Base-by-base conservation (phyloP, 495 filamentous ascomycete species). In the Penicillium canariense region DNA sequence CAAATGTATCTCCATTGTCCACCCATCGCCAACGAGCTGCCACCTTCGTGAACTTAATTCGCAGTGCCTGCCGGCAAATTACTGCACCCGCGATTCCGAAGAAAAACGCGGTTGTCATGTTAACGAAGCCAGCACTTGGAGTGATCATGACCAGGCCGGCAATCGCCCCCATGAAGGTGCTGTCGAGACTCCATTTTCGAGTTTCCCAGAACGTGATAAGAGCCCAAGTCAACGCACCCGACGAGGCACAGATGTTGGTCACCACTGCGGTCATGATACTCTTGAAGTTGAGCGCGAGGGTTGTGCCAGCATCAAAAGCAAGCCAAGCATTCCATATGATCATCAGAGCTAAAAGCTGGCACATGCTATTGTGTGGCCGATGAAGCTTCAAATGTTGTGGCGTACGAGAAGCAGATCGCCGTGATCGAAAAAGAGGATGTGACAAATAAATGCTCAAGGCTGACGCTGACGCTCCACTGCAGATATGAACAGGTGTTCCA, bases 321-420 rank as follows among this genome's bases (percentile, higher is more conserved):
- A 77, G 67, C 77, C 77, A 81, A 12, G 76, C 72, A 54, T 79
- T 77, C 80, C 79, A 83, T 54, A 81, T 78, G 42, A 79, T 69
- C 46, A 78, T 67, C 11, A 78, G 76, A 5, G 78, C 77, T 10
- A 82, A 63, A 34, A 81, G 75, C 47, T 79, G 74, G 52, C 68
- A 74, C 46, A 77, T 68, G 32, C 68, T 65, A 46, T 78, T 81
- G 34, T 77, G 74, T 0, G 77, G 77, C 15, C 73, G 65, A 59
- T 79, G 76, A 22, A 79, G 70, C 10, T 58, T 59, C n/a, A 76
- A 61, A 46, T 76, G 76, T 8, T 71, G 63, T 5, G 73, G 72
- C 0, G 67, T 75, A 27, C 72, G 69, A 10, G 39, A 58, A n/a
- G 54, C 31, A 11, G 70, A 73, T 47, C 67, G 68, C 22, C 68